Evolutionary conservation across 169 alveolate species (phyloP), one percentile per base, ranked within the genome.

Genomic region (Cryptosporidium parvum): DNA sequence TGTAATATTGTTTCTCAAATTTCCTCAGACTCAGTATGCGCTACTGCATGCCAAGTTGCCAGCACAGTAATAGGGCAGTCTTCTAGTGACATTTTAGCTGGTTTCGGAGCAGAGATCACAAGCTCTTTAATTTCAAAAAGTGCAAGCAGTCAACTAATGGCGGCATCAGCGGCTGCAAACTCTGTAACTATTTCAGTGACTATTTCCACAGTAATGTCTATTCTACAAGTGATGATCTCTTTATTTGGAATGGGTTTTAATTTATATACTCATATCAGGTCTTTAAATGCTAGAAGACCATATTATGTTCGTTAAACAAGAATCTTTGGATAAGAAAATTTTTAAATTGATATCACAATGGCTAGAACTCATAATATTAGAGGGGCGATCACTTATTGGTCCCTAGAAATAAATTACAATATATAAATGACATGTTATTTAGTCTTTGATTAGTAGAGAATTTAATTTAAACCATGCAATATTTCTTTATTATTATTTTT

Each of bases 171-270:
- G 18, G 51, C n/a, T 56, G 14, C 70, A 56, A 39, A n/a, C 23
- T 45, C 86, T 23, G 59, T 73, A 48, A 73, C 86, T 12, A 39
- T 73, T 73, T 73, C 89, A 65, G 56, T 62, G 8, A 59, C 65
- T 0, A 61, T 80, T 21, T 56, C 89, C 23, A 45, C 59, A 35
- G 48, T 67, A 6, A 37, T 80, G 75, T 44, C 89, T 21, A 42
- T 59, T 39, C 4, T 80, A 16, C 89, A 80, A 39, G 75, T 80
- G 4, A 1, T 45, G 31, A 62, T 80, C 14, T 80, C 89, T 26
- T 44, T 80, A 59, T 62, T 65, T 33, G 89, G 89, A 33, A 80
- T 80, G 73, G 68, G 89, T 0, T 80, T 80, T 62, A 80, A 59
- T 31, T 59, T 80, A 42, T 80, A 62, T 31, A 23, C 48, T 35